Evolutionary conservation across 2,329 filamentous ascomycete species (phyloP), one percentile per base, ranked within the genome.

Genomic region (Boeremia lycopersici): DNA sequence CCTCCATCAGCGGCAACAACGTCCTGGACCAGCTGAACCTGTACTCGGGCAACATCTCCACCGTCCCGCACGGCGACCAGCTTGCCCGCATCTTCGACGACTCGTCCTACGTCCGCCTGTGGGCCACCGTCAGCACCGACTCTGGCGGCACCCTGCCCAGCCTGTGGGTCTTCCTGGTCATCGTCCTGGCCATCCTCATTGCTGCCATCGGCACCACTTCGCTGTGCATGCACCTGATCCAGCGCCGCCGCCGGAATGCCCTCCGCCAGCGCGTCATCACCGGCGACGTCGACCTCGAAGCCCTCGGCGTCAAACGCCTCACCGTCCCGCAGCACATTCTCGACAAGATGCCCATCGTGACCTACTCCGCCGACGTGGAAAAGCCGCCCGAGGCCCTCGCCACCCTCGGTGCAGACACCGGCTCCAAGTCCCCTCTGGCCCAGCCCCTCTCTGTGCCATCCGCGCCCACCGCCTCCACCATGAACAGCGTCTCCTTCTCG

Each of bases 231-330:
- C 91, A 95, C 64, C 79, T 87, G 19, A 78, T 95, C 28, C 91
- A 96, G 71, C 84, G 86, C 31, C 82, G 85, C 42, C 86, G 91
- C 28, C 86, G 93, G 8, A 81, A 81, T 23, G 81, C 81, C 1
- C 78, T 98, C 10, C 85, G 86, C 45, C 83, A 85, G 42, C 86
- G 92, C 11, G 88, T 97, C 13, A 81, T 85, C 53, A 82, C 81
- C 7, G 93, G 93, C 47, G 89, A 96, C 63, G 87, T 96, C 17
- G 90, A 97, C 68, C 80, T 97, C 3, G 93, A 97, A 74, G 86
- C 86, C 2, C 82, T 96, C 62, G 93, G 92, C 2, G 90, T 97
- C 63, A 93, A 91, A 69, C 84, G 89, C 12, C 77, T 96, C 23
- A 90, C 85, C 2, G 90, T 97, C 0, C 91, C 93, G 1, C 78